Conservation (phyloP, 495 filamentous ascomycete species). For the Hyaloscypha variabilis region DNA sequence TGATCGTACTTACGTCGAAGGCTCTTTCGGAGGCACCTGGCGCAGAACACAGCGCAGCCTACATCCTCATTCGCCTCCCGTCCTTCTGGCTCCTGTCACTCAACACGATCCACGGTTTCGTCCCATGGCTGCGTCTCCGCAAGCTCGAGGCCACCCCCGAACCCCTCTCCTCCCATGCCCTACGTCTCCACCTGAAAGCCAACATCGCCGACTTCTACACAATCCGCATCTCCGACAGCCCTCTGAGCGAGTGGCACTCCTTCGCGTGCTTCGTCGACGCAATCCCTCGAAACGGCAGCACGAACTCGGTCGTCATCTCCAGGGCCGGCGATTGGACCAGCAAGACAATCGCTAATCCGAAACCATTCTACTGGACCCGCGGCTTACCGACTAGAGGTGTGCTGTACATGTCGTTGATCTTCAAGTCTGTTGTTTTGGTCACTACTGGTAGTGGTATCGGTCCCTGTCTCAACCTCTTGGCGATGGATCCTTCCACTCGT, state of each 20-base stretch:
- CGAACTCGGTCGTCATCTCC: constrained; percentile 74
- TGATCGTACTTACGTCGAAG: constrained; percentile 38
- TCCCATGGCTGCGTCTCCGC: constrained; percentile 70
- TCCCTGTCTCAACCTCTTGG: constrained; percentile 56
- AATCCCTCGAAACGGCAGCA: constrained; percentile 37
- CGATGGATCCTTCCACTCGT: constrained; percentile 43
- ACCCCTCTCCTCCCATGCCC: constrained; percentile 61
- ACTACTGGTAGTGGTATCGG: constrained; percentile 85
- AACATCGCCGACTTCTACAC: constrained; percentile 55
- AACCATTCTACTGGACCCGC: constrained; percentile 57
- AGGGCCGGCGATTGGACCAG: constrained; percentile 87
- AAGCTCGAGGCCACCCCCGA: constrained; percentile 62
- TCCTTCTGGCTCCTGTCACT: constrained; percentile 70
- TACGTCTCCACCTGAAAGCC: constrained; percentile 67
- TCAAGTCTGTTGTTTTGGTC: constrained; percentile 70
- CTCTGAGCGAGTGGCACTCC: constrained; percentile 75
- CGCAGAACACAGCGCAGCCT: constrained; percentile 16
- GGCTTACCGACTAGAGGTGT: constrained; percentile 64
- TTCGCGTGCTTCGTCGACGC: constrained; percentile 75
- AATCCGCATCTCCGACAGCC: constrained; percentile 55
- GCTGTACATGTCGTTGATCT: constrained; percentile 70
- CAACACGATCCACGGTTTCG: constrained; percentile 59
- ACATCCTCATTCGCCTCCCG: constrained; percentile 54
- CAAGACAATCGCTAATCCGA: constrained; percentile 61
- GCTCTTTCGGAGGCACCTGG: neutral